These are phyloP conservation scores for Candida namnaoensis DNA, from an alignment of 805 yeast species.

Conservation along the genomic window DNA sequence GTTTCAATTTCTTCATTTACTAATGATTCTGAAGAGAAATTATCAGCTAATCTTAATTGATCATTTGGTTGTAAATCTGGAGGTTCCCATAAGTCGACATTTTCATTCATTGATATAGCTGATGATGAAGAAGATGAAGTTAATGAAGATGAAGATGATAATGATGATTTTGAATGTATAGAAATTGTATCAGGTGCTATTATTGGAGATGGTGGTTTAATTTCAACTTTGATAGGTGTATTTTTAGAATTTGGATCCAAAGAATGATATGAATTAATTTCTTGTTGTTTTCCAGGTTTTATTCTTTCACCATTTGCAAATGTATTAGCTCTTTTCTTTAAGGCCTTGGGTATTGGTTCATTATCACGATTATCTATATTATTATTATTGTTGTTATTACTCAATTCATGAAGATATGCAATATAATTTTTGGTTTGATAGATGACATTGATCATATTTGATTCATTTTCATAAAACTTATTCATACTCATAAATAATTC, in stretches of 20 bases:
- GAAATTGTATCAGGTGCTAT: conserved; percentile 1
- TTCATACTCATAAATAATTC: conserved; percentile 26
- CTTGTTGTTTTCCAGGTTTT: conserved; percentile 1
- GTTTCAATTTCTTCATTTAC: neutral
- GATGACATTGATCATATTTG: conserved; percentile 30
- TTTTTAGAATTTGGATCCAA: neutral
- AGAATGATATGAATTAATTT: neutral
- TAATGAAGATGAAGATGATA: neutral
- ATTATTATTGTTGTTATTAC: conserved; percentile 7
- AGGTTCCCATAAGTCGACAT: conserved; percentile 26
- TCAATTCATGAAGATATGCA: conserved; percentile 16
- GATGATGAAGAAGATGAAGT: conserved; percentile 1
- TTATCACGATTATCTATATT: conserved; percentile 1
- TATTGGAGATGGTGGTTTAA: conserved; percentile 8
- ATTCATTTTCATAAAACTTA: conserved; percentile 24
- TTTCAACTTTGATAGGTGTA: no score
- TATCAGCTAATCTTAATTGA: conserved; percentile 24
- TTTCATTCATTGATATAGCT: conserved; percentile 3
- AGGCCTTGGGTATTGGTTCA: conserved; percentile 2
- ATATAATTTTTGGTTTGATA: conserved; percentile 24
- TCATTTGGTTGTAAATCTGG: conserved; percentile 30
- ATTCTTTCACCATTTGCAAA: conserved; percentile 10
- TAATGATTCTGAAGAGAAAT: conserved; percentile 8
- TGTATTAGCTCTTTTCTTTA: conserved; percentile 24
- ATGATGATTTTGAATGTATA: neutral